These are phyloP conservation scores for Canavalia ensiformis DNA, from an alignment of 306 rosid species.

Conservation along the genomic window DNA sequence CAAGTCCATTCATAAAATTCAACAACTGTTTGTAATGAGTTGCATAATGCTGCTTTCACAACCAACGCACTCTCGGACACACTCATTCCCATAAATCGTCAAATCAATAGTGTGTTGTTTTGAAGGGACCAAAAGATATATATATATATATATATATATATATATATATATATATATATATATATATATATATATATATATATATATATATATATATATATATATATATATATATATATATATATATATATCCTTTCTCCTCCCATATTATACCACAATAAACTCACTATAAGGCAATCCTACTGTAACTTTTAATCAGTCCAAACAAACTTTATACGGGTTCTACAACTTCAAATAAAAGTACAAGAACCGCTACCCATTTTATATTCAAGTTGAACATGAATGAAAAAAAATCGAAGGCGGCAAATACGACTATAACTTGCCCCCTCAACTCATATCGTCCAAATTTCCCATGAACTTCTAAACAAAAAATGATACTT, in stretches of 20 bases:
- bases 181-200: too few relatives aligned
- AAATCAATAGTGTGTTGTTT: background rate
- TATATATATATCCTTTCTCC: background rate
- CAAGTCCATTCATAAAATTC: too few relatives aligned
- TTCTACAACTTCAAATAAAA: slow-evolving; percentile 26
- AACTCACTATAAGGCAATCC: background rate
- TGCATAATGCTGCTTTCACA: background rate
- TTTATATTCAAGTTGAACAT: slow-evolving; percentile 33
- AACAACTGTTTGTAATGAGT: background rate
- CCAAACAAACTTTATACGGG: background rate
- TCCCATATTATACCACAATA: background rate
- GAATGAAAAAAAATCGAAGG: background rate
- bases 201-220: too few relatives aligned
- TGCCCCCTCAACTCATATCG: slow-evolving; percentile 1
- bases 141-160: too few relatives aligned
- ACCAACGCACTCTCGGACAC: background rate
- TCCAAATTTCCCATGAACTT: slow-evolving; percentile 50
- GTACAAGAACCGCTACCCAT: background rate
- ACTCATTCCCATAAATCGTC: background rate
- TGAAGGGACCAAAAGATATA: background rate
- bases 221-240: too few relatives aligned
- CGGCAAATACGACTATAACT: slow-evolving; percentile 17
- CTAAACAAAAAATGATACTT: slow-evolving; percentile 41
- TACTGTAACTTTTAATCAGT: slow-evolving; percentile 15
- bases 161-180: too few relatives aligned